Evolutionary conservation across 2,329 filamentous ascomycete species (phyloP), one percentile per base, ranked within the genome.

Genomic region (Alternaria sp.): DNA sequence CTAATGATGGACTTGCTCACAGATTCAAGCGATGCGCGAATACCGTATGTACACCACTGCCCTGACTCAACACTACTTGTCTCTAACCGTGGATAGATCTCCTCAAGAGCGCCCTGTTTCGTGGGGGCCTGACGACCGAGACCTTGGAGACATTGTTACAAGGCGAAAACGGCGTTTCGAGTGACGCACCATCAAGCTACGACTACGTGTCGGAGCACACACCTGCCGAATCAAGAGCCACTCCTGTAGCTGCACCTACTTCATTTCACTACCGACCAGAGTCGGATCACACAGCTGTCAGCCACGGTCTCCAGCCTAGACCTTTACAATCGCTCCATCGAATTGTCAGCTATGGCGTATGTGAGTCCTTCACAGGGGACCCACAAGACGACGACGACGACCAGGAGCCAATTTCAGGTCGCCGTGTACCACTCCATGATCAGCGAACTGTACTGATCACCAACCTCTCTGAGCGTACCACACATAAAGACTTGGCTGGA

Each of bases 401-500:
- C 22, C 43, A 54, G 8, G 55, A 48, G 11, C 57, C 54, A 16
- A 54, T 48, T 14, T 18, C 7, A 14, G 10, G n/a, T n/a, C 62
- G 34, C 28, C 67, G 60, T 9, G 57, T 76, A 25, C 72, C 73
- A 0, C 40, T 67, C n/a, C 65, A 74, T 28, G 72, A 69, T 64
- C 78, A 81, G 65, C 84, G 90, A 50, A 91, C 90, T 0, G 65
- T 96, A 22, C 79, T 87, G 22, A 80, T 94, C 51, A 80, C 79
- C 36, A 88, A 89, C 59, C 82, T 95, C 1, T 81, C 89, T 1
- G 85, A 89, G 5, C 82, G 81, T 3, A 86, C 85, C 14, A 90
- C 87, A 0, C 87, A 91, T 70, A 83, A 83, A 48, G 91, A 95
- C 64, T 80, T 95, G 60, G 84, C 85, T 3, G 82, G 84, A 22